These are phyloP conservation scores for Ganoderma sinense DNA, from an alignment of 1,284 basidiomycete species.

Conservation along the genomic window DNA sequence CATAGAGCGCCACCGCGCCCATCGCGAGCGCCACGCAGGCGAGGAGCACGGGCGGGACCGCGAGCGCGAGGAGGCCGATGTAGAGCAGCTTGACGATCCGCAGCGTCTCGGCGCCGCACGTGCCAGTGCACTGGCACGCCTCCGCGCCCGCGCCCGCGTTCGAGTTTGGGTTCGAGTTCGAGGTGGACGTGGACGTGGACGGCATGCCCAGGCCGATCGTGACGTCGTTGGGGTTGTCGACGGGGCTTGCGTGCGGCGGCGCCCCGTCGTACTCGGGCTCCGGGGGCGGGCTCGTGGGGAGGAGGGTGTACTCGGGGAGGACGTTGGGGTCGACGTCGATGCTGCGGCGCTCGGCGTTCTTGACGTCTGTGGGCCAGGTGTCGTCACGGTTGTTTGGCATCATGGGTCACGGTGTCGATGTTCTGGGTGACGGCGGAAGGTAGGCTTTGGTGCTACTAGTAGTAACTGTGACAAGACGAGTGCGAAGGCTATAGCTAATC, in stretches of 20 bases:
- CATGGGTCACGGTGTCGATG: background rate
- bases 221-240: background rate
- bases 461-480: too few relatives aligned
- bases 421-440: background rate
- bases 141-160: too few relatives aligned
- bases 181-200: too few relatives aligned
- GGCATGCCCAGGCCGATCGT: too few relatives aligned
- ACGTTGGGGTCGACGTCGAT: conserved; percentile 14
- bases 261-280: background rate
- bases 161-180: too few relatives aligned
- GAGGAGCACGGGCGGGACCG: conserved; percentile 20
- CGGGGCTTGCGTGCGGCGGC: too few relatives aligned
- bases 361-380: conserved; percentile 15
- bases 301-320: conserved; percentile 22
- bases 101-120: conserved; percentile 4
- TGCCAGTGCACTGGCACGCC: too few relatives aligned
- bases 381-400: background rate
- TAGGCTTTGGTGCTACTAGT: background rate
- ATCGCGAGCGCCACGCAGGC: conserved; percentile 12
- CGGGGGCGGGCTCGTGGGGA: conserved; percentile 19
- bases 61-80: conserved; percentile 20
- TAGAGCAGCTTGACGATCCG: conserved; percentile 13
- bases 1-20: conserved; percentile 19
- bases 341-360: background rate
- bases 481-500: too few relatives aligned